Conservation (phyloP, 257 asterid genomes). For the Jasminum sambac region DNA sequence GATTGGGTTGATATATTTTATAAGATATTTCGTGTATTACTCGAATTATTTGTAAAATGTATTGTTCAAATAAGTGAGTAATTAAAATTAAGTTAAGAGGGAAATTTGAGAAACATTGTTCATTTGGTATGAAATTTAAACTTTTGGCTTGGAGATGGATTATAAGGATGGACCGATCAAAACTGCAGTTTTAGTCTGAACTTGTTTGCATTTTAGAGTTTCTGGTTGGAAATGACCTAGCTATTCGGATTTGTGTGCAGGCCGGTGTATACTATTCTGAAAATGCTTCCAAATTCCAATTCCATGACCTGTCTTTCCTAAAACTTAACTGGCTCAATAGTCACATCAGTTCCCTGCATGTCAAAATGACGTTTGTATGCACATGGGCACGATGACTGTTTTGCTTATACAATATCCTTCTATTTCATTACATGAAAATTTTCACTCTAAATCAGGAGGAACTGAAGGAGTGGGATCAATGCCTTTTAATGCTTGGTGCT, state of each 20-base stretch:
- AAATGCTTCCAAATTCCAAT: neutral
- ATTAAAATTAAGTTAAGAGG: no score
- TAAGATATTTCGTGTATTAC: no score
- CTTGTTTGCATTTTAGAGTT: neutral
- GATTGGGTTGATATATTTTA: no score
- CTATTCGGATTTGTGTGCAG: neutral
- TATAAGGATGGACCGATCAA: no score
- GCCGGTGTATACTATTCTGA: neutral
- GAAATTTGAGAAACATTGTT: no score
- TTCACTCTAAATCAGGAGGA: constrained; percentile 60
- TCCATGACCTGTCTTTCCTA: neutral
- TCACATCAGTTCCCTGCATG: constrained; percentile 12
- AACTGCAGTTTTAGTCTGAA: no score
- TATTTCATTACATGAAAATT: neutral
- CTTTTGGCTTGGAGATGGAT: no score
- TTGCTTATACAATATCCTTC: constrained; percentile 1
- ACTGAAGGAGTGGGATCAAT: constrained; percentile 97
- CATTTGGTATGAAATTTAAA: no score
- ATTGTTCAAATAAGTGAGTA: no score
- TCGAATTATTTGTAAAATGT: no score
- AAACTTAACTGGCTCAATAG: constrained; percentile 3
- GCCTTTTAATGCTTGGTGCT: constrained; percentile 91
- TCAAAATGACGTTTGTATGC: constrained; percentile 1
- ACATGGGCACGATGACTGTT: neutral
- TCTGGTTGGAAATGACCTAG: neutral